Base-by-base conservation (phyloP, 495 filamentous ascomycete genomes). In the Penicillium lagena region DNA sequence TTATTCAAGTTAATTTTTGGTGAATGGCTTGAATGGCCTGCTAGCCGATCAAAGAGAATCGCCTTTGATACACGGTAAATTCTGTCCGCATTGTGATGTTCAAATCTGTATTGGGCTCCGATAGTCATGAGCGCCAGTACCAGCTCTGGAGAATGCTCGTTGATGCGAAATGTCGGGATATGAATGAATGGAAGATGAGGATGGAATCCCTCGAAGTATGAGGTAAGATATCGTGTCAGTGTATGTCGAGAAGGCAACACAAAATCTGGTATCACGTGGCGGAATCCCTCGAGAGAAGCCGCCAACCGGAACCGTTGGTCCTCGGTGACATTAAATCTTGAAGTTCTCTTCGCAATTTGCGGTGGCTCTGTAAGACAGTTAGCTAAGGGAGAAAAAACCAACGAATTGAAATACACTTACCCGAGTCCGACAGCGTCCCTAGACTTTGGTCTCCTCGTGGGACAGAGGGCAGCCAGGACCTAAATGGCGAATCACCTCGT, bases 391-490 rank as follows among this genome's bases (percentile, higher is more conserved):
- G 9, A 8, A 32, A 35, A 9, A n/a, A 10, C 3, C 35, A 13
- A 36, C 22, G 15, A 12, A 11, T 30, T 7, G 27, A 29, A 15
- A 10, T 35, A 42, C 15, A 35, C 53, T 40, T 60, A 66, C 63
- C 65, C 13, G 59, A 56, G 45, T 68, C 65, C 17, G 63, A 63
- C 12, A 68, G 42, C 34, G 58, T 47, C 6, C 59, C 62, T 22
- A 68, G 36, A 33, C 65, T 66, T 39, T 69, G 66, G 31, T 69
- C 65, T 9, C 55, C 63, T 9, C 58, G 54, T 9, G 64, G 62
- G 12, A 67, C 65, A 7, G 65, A 67, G 14, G 66, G 62, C 12
- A 69, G 58, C 66, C 66, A 69, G 11, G 66, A 66, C 42, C 66
- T 52, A 31, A 67, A 67, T 29, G 66, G 66, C 7, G 66, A 69